Conservation (phyloP, 139 green algal genomes). For the Tetradesmus obliquus region DNA sequence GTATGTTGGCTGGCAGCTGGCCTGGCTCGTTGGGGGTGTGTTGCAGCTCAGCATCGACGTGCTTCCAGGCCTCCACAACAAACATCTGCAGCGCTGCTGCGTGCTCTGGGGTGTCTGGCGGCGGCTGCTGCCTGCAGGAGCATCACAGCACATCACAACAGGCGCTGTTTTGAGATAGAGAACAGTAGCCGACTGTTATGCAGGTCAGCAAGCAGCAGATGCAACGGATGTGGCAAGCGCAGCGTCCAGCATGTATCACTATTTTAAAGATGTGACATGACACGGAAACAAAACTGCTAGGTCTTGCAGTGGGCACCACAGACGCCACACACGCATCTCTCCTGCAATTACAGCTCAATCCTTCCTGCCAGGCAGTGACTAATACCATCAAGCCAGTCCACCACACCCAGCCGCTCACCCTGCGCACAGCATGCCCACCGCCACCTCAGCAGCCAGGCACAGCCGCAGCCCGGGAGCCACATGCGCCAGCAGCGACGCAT, state of each 20-base stretch:
- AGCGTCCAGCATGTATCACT: too few species aligned
- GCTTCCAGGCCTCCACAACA: conserved; percentile 4
- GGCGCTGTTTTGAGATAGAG: neutral
- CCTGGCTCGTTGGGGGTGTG: neutral
- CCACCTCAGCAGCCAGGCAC: conserved; percentile 19
- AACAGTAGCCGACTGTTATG: neutral
- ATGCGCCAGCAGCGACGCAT: neutral
- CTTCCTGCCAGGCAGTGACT: neutral
- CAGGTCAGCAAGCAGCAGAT: neutral
- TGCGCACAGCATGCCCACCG: conserved; percentile 19
- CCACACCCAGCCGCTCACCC: neutral
- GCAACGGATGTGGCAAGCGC: too few species aligned
- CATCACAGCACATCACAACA: neutral
- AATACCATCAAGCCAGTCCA: neutral
- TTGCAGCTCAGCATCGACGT: neutral
- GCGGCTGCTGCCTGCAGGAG: neutral
- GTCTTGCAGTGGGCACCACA: too few species aligned
- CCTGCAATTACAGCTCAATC: neutral
- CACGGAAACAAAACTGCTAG: too few species aligned
- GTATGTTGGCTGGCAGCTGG: neutral
- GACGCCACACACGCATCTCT: too few species aligned
- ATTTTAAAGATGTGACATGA: too few species aligned
- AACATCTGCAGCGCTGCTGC: conserved; percentile 25
- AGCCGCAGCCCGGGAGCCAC: neutral
- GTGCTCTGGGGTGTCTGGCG: conserved; percentile 17